A percentile compares a stretch with the other conserved stretches of the same genome.
phyloP scores from a whole-genome alignment of 2,329 filamentous ascomycete species.

The Cladosporium sp. region DNA sequence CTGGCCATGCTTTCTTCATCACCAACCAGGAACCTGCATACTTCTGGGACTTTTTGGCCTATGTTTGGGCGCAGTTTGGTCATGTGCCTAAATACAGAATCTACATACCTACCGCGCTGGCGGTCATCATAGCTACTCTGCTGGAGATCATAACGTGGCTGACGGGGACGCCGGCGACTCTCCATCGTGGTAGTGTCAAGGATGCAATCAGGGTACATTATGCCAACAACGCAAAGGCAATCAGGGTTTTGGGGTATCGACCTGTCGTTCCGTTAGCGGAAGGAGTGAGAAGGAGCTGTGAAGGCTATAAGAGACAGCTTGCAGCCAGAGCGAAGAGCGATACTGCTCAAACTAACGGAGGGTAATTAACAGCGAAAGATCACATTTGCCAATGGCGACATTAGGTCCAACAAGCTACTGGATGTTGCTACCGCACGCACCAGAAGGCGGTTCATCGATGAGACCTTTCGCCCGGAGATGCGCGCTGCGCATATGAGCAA shows the following conservation, averaged over 20 bases:
- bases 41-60: slow-evolving; percentile 85
- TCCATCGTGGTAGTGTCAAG: slow-evolving; percentile 56
- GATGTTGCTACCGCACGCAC: too few relatives aligned
- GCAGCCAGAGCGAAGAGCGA: background rate
- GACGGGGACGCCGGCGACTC: slow-evolving; percentile 45
- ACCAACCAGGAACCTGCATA: slow-evolving; percentile 34
- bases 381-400: too few relatives aligned
- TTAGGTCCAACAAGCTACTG: too few relatives aligned
- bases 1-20: slow-evolving; percentile 76
- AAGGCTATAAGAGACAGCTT: slow-evolving; percentile 30
- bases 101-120: slow-evolving; percentile 50
- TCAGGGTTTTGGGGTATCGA: slow-evolving; percentile 53
- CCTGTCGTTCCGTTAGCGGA: slow-evolving; percentile 54
- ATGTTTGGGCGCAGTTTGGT: slow-evolving; percentile 68
- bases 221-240: slow-evolving; percentile 55
- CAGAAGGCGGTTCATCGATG: too few relatives aligned
- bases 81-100: slow-evolving; percentile 53
- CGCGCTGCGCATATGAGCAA: too few relatives aligned
- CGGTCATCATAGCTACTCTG: slow-evolving; percentile 49
- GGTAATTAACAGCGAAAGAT: background rate
- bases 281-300: slow-evolving; percentile 51
- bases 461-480: too few relatives aligned
- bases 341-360: background rate
- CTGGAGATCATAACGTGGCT: slow-evolving; percentile 52
- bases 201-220: slow-evolving; percentile 57